Evolutionary conservation across 2,329 filamentous ascomycete species (phyloP).

Genomic region (Cadophora sp.): DNA sequence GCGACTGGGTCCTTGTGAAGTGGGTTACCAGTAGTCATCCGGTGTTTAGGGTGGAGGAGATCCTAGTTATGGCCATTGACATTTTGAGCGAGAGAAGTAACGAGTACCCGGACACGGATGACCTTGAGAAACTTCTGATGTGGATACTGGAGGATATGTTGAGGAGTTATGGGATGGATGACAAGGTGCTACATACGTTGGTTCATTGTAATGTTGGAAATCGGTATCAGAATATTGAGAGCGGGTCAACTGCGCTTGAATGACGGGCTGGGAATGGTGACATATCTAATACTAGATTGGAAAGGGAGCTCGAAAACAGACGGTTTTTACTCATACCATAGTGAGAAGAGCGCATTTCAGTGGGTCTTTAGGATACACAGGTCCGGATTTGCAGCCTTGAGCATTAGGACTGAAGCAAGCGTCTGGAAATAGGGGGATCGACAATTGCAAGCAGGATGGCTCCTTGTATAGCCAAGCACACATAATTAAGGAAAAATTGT

Average conservation of each 20-base stretch:
- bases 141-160: neutral
- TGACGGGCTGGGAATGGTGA: neutral
- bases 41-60: neutral
- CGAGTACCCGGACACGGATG: no score
- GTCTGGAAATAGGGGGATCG: no score
- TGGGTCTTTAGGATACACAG: no score
- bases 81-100: neutral
- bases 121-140: neutral
- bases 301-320: neutral
- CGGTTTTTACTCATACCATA: no score
- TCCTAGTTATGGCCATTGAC: neutral
- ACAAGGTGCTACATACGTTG: neutral
- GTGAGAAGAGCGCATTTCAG: no score
- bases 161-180: neutral
- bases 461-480: no score
- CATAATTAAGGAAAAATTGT: neutral
- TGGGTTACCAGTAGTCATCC: conserved; percentile 4
- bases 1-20: conserved; percentile 10
- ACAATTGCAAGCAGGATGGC: no score
- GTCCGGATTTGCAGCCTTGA: no score
- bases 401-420: no score
- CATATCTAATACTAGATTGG: no score
- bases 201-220: neutral
- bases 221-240: neutral
- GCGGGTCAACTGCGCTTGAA: neutral